Conservation (phyloP, 306 rosid species). For the Sindora glabra region DNA sequence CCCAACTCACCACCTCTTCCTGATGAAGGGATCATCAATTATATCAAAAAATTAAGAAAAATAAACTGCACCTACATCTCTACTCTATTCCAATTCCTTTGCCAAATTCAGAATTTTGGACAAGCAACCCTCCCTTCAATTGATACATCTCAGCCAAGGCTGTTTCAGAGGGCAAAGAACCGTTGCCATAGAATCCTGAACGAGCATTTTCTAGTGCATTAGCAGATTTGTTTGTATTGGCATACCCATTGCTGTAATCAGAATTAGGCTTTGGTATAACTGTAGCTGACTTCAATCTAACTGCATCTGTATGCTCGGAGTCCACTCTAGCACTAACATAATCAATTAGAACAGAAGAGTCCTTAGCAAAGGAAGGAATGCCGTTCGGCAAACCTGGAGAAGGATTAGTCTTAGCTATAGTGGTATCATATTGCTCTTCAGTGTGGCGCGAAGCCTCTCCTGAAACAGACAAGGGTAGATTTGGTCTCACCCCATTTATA, state of each 20-base stretch:
- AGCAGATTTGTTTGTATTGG: conserved; percentile 10
- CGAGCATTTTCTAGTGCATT: conserved; percentile 23
- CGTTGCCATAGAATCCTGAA: conserved; percentile 4
- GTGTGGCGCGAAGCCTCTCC: conserved; percentile 12
- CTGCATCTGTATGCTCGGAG: conserved; percentile 28
- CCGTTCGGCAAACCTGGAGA: conserved; percentile 25
- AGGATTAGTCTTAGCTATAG: not conserved
- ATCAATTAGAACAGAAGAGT: conserved; percentile 18
- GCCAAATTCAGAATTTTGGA: conserved; percentile 14
- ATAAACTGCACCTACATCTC: conserved; percentile 24
- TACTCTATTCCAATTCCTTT: conserved; percentile 38
- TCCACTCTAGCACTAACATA: conserved; percentile 5
- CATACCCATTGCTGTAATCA: conserved; percentile 43
- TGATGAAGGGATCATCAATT: conserved; percentile 61
- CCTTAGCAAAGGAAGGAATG: conserved; percentile 14
- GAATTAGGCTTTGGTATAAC: conserved; percentile 10
- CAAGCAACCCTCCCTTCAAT: conserved; percentile 11
- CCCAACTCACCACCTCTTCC: conserved; percentile 58
- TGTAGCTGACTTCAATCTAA: conserved; percentile 17
- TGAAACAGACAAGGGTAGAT: conserved; percentile 1
- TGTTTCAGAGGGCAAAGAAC: conserved; percentile 16
- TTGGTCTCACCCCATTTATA: conserved; percentile 1
- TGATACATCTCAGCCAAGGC: conserved; percentile 19
- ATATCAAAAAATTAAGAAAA: conserved; percentile 26
- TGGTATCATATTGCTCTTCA: conserved; percentile 14